Evolutionary conservation across 768 basidiomycete genomes (phyloP).

Genomic region (Strobilomyces echinocephalus): DNA sequence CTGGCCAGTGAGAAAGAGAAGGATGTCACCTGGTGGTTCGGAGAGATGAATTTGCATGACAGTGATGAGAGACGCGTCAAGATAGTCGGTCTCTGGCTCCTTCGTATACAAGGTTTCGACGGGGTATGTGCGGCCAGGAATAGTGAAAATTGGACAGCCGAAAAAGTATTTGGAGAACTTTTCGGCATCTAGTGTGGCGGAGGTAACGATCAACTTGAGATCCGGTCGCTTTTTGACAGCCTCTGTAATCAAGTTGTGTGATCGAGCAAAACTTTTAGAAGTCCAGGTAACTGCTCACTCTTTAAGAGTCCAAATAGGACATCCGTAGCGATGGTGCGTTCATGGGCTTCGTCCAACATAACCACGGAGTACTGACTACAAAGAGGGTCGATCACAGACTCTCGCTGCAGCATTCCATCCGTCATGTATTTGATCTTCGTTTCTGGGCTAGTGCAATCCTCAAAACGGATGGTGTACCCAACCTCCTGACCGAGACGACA

Average conservation of each 20-base stretch:
- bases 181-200: constrained; percentile 97
- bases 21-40: constrained; percentile 92
- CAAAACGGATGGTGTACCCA: constrained; percentile 98
- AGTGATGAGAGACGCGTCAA: constrained; percentile 96
- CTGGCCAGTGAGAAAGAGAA: constrained; percentile 97
- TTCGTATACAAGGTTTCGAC: constrained; percentile 99
- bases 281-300: constrained; percentile 24
- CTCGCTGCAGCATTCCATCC: constrained; percentile 98
- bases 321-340: constrained; percentile 97
- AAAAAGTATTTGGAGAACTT: constrained; percentile 99
- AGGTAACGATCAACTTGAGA: constrained; percentile 96
- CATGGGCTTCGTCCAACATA: constrained; percentile 99
- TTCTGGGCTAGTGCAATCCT: constrained; percentile 98
- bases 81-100: constrained; percentile 95
- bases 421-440: constrained; percentile 99
- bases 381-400: constrained; percentile 93
- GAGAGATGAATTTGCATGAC: constrained; percentile 99
- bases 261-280: background rate
- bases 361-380: constrained; percentile 90
- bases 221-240: constrained; percentile 92
- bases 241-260: constrained; percentile 49
- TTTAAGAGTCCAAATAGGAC: constrained; percentile 95
- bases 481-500: constrained; percentile 97
- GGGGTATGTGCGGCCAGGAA: constrained; percentile 98
- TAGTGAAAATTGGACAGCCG: constrained; percentile 98